A percentile compares a stretch with the other conserved stretches of the same genome.
Conservation (phyloP, 139 green algal species). For the Chlorella sp. region DNA sequence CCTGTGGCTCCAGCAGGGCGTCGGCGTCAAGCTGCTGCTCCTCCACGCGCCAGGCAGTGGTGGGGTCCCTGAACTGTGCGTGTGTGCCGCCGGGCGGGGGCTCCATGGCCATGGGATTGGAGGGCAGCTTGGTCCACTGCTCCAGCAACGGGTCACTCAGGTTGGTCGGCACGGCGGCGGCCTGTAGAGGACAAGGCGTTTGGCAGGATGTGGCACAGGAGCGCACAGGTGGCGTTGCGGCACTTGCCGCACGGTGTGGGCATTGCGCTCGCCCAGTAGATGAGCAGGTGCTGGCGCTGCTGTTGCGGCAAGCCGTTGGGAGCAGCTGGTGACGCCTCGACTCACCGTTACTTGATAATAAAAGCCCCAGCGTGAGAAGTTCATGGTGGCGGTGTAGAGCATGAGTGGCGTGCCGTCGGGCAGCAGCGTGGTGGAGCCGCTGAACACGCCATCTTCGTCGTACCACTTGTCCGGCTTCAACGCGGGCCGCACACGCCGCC, state of each 20-base stretch:
- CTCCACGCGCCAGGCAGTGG: conserved; percentile 21
- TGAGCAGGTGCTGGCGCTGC: no score
- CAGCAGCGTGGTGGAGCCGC: conserved; percentile 18
- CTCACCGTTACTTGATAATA: conserved; percentile 30
- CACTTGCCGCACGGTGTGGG: no score
- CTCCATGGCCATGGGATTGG: conserved; percentile 23
- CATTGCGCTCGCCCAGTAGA: no score
- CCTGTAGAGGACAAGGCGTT: conserved; percentile 20
- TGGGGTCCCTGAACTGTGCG: conserved; percentile 37
- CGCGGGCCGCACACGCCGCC: conserved; percentile 19
- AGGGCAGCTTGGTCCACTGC: conserved; percentile 23
- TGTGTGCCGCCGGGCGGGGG: conserved; percentile 19
- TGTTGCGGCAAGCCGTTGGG: no score
- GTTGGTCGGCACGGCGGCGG: conserved; percentile 25
- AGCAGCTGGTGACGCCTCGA: not conserved
- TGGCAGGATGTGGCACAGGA: no score
- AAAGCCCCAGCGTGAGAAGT: conserved; percentile 21
- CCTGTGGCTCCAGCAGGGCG: no score
- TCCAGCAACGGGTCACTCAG: conserved; percentile 27
- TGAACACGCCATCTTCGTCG: conserved; percentile 40
- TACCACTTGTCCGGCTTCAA: conserved; percentile 25
- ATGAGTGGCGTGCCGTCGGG: conserved; percentile 16
- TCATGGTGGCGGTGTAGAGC: conserved; percentile 35
- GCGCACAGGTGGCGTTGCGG: no score
- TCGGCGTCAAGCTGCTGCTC: no score